These are phyloP conservation scores for Beauveria medogensis DNA, from an alignment of 2,329 filamentous ascomycete species.

Conservation along the genomic window DNA sequence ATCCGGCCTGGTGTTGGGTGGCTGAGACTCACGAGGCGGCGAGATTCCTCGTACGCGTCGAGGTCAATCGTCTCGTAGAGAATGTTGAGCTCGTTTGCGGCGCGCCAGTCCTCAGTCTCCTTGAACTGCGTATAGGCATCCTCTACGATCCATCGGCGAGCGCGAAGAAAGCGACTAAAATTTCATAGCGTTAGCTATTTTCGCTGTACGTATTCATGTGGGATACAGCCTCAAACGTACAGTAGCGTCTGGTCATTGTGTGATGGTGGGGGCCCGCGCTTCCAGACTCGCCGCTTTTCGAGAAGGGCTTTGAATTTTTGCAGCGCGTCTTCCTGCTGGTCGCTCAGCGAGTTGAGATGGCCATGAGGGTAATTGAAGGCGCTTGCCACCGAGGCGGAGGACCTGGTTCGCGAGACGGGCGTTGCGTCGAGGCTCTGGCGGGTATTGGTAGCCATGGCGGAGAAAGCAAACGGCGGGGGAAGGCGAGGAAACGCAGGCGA, in stretches of 20 bases:
- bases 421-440: constrained; percentile 4
- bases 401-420: constrained; percentile 7
- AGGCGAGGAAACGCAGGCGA: not conserved
- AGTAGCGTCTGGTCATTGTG: constrained; percentile 69
- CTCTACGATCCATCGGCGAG: constrained; percentile 1
- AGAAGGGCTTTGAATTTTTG: constrained; percentile 63
- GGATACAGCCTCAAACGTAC: constrained; percentile 28
- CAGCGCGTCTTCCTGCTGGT: constrained; percentile 59
- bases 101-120: constrained; percentile 10
- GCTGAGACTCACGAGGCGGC: constrained; percentile 54
- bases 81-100: constrained; percentile 7
- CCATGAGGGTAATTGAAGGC: constrained; percentile 59
- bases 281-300: constrained; percentile 56
- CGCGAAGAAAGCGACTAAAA: constrained; percentile 9
- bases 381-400: constrained; percentile 20
- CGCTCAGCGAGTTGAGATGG: constrained; percentile 71
- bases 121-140: constrained; percentile 8
- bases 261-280: constrained; percentile 45
- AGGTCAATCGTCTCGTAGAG: constrained; percentile 12
- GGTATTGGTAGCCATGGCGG: constrained; percentile 1
- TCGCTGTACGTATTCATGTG: not conserved
- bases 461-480: not conserved
- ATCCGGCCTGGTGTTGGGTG: constrained; percentile 1
- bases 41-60: constrained; percentile 38
- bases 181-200: not conserved